Conservation (phyloP, 1,284 basidiomycete species). For the Cutaneotrichosporon sp. region DNA sequence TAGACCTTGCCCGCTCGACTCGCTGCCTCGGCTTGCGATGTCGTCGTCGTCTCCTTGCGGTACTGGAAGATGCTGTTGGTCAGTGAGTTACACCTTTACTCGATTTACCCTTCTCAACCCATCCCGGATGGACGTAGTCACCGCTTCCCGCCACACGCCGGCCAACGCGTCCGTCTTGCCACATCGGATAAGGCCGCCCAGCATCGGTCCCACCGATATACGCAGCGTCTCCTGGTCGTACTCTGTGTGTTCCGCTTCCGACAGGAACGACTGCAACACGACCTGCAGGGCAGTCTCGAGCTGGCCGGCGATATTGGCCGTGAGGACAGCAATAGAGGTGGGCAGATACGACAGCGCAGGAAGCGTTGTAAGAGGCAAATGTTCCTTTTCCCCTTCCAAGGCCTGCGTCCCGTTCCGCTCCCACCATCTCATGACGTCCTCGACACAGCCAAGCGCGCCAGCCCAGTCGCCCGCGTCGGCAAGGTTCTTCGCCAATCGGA, state of each 20-base stretch:
- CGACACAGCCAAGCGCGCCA: slow-evolving; percentile 70
- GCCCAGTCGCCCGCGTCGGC: slow-evolving; percentile 79
- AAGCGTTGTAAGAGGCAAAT: slow-evolving; percentile 53
- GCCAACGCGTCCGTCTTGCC: slow-evolving; percentile 66
- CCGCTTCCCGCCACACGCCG: slow-evolving; percentile 69
- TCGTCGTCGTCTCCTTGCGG: slow-evolving; percentile 52
- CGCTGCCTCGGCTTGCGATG: slow-evolving; percentile 31
- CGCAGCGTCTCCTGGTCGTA: slow-evolving; percentile 32
- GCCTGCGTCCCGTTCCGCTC: slow-evolving; percentile 32
- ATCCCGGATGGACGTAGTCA: slow-evolving; percentile 61
- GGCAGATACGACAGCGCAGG: slow-evolving; percentile 68
- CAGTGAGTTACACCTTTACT: background rate
- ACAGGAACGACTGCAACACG: slow-evolving; percentile 64
- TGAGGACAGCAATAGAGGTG: slow-evolving; percentile 60
- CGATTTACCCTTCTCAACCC: slow-evolving; percentile 47
- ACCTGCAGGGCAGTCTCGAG: slow-evolving; percentile 72
- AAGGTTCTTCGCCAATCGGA: slow-evolving; percentile 62
- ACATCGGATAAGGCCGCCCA: slow-evolving; percentile 71
- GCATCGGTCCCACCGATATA: slow-evolving; percentile 55
- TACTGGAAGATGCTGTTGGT: slow-evolving; percentile 30
- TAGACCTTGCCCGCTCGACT: slow-evolving; percentile 46
- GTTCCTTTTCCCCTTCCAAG: slow-evolving; percentile 5
- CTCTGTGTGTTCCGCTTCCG: slow-evolving; percentile 39
- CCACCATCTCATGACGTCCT: slow-evolving; percentile 68
- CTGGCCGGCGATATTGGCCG: slow-evolving; percentile 66